phyloP scores from a whole-genome alignment of 495 filamentous ascomycete species.

The Aspergillus sparsus region DNA sequence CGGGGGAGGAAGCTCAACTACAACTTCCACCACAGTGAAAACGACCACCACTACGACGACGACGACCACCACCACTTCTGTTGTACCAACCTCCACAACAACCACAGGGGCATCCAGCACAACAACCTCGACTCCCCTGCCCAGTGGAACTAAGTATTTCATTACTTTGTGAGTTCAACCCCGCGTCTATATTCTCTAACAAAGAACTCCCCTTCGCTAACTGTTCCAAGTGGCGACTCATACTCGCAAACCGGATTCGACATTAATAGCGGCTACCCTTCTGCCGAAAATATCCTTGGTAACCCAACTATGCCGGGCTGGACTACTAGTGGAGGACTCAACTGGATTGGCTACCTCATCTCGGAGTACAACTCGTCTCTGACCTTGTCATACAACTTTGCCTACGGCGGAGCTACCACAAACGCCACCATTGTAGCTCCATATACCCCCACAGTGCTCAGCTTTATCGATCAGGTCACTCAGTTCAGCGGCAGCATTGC shows the following conservation, averaged over 20 bases:
- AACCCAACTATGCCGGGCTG: slow-evolving; percentile 1
- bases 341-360: slow-evolving; percentile 3
- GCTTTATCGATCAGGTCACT: slow-evolving; percentile 1
- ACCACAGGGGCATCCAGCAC: neutral
- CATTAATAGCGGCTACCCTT: slow-evolving; percentile 5
- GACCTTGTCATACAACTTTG: slow-evolving; percentile 1
- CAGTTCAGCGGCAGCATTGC: neutral
- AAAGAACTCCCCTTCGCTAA: neutral
- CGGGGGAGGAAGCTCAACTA: neutral
- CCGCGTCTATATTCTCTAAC: neutral
- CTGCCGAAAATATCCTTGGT: neutral
- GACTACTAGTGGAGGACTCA: neutral
- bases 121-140: neutral
- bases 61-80: neutral
- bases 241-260: slow-evolving; percentile 3
- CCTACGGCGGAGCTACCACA: neutral
- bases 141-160: neutral
- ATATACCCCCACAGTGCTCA: neutral
- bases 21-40: neutral
- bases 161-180: neutral
- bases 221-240: neutral
- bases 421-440: neutral
- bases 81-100: too few relatives aligned
- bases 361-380: slow-evolving; percentile 1
- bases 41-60: neutral